phyloP scores from a whole-genome alignment of 768 basidiomycete species.

The Chiua virens region DNA sequence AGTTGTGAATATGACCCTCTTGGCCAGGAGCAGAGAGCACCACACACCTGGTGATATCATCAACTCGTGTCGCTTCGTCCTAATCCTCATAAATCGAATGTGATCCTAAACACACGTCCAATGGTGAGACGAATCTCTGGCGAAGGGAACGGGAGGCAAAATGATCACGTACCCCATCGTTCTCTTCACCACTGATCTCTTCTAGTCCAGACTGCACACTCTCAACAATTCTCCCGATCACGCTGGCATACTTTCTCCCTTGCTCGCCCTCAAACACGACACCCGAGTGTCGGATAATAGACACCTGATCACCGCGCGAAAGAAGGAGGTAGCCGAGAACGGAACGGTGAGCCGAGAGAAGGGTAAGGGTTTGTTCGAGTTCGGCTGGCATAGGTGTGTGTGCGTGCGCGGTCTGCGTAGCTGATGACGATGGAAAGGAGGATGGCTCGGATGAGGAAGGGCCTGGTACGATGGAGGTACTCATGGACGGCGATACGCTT shows the following conservation, averaged over 20 bases:
- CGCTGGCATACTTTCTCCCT: constrained; percentile 71
- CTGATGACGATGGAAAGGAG: constrained; percentile 9
- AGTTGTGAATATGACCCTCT: neutral
- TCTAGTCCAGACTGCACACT: constrained; percentile 76
- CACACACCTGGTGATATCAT: constrained; percentile 89
- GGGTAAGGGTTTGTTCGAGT: constrained; percentile 74
- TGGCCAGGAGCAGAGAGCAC: neutral
- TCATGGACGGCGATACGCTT: constrained; percentile 13
- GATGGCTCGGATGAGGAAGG: constrained; percentile 7
- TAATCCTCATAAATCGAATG: constrained; percentile 84
- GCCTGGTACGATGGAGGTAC: constrained; percentile 8
- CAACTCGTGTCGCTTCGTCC: constrained; percentile 88
- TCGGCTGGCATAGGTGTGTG: constrained; percentile 59
- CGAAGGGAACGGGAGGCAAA: too few relatives aligned
- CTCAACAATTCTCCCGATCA: constrained; percentile 73
- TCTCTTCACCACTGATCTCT: constrained; percentile 66
- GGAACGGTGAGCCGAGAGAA: constrained; percentile 78
- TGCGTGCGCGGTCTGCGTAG: constrained; percentile 13
- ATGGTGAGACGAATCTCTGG: neutral
- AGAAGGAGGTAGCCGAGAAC: constrained; percentile 87
- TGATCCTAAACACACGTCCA: constrained; percentile 58
- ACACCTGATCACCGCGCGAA: constrained; percentile 66
- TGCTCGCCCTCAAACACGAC: constrained; percentile 86
- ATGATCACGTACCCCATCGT: constrained; percentile 50
- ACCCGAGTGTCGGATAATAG: constrained; percentile 83